Conservation (phyloP, 345 rosid genomes). For the Eucalyptus caleyi region DNA sequence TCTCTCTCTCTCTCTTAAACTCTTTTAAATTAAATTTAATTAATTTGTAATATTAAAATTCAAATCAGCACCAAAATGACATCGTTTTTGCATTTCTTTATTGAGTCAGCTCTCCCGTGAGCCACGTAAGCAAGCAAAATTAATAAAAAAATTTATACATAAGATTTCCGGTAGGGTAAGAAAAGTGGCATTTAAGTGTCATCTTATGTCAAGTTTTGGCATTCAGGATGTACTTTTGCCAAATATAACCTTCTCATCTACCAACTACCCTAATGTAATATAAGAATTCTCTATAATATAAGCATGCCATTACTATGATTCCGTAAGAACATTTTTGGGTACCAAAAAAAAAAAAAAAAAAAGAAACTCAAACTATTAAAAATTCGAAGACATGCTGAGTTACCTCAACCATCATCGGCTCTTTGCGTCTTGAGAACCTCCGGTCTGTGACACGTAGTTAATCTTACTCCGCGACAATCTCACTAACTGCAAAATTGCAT, state of each 20-base stretch:
- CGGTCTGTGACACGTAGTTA: neutral
- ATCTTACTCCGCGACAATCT: neutral
- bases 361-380: neutral
- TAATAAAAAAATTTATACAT: rapidly evolving
- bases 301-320: too few species aligned
- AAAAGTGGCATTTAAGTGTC: too few species aligned
- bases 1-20: too few species aligned
- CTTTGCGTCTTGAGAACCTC: neutral
- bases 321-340: neutral
- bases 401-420: neutral
- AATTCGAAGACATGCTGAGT: neutral
- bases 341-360: too few species aligned
- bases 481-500: neutral
- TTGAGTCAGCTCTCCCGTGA: rapidly evolving
- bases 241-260: neutral
- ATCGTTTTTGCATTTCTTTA: rapidly evolving
- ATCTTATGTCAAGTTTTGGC: rapidly evolving
- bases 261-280: too few species aligned
- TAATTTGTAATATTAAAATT: too few species aligned
- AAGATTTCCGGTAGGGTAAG: rapidly evolving
- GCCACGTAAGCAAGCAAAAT: too few species aligned
- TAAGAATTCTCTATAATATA: too few species aligned
- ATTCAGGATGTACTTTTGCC: rapidly evolving
- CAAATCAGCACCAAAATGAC: rapidly evolving
- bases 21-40: too few species aligned